Conservation (phyloP, 768 basidiomycete genomes). For the Boletus rubropictus region DNA sequence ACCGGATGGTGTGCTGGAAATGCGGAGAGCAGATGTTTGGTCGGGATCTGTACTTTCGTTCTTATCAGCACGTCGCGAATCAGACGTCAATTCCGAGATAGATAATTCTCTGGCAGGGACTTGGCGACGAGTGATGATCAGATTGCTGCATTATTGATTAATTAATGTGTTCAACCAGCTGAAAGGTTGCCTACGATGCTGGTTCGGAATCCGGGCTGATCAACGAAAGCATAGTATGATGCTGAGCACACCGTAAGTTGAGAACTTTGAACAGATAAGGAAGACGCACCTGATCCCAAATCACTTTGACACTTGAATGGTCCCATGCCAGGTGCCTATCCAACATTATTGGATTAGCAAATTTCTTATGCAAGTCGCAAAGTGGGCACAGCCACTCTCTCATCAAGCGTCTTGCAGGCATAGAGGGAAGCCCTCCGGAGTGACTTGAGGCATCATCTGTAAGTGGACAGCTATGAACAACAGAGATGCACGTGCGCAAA, state of each 20-base stretch:
- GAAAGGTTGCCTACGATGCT: conserved; percentile 11
- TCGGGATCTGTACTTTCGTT: neutral
- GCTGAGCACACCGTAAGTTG: conserved; percentile 10
- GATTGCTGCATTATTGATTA: neutral
- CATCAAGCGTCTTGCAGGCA: conserved; percentile 23
- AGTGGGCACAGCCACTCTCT: conserved; percentile 46
- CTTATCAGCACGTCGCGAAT: neutral
- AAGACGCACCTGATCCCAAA: conserved; percentile 34
- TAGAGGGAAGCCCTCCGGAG: conserved; percentile 9
- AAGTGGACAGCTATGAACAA: conserved; percentile 21
- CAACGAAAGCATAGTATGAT: conserved; percentile 13
- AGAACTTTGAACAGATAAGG: neutral
- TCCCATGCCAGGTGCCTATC: conserved; percentile 44
- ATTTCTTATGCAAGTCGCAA: conserved; percentile 41
- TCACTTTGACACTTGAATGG: conserved; percentile 37
- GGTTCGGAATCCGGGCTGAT: conserved; percentile 9
- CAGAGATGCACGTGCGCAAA: conserved; percentile 18
- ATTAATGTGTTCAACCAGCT: neutral
- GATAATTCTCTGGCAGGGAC: conserved; percentile 2
- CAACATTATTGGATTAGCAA: conserved; percentile 41
- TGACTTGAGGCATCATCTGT: conserved; percentile 2
- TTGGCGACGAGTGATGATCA: conserved; percentile 2
- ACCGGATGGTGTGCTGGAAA: conserved; percentile 13
- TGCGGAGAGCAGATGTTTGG: conserved; percentile 2
- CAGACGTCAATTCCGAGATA: conserved; percentile 2